phyloP scores from a whole-genome alignment of 176 grass and related monocot genomes.

The Musa acuminata region DNA sequence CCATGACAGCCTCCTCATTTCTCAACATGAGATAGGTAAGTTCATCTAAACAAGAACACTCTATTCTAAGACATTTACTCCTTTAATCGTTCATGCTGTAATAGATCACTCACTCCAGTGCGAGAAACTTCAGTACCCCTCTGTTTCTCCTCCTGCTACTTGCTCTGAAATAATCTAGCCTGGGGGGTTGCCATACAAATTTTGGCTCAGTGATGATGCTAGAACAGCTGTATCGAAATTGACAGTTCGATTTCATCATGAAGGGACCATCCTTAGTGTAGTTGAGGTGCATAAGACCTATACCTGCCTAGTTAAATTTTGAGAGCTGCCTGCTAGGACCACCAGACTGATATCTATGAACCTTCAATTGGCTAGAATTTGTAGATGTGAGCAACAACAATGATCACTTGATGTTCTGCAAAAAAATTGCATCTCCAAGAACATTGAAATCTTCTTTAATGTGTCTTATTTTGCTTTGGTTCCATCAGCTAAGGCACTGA shows the following conservation, averaged over 20 bases:
- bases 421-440: background rate
- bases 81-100: too few relatives aligned
- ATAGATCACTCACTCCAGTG: too few relatives aligned
- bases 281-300: background rate
- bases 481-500: conserved; percentile 43
- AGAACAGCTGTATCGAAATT: background rate
- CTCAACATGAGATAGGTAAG: conserved; percentile 47
- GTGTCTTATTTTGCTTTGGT: background rate
- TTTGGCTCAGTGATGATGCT: too few relatives aligned
- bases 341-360: background rate
- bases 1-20: conserved; percentile 35
- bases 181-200: too few relatives aligned
- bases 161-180: background rate
- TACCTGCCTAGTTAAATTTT: background rate
- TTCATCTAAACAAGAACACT: background rate
- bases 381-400: background rate
- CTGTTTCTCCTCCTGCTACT: background rate
- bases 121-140: background rate
- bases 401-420: background rate
- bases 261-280: background rate
- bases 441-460: background rate
- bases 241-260: background rate
- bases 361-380: background rate
- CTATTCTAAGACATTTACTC: too few relatives aligned
- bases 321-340: background rate